These are phyloP conservation scores for Draba incana DNA, from an alignment of 345 rosid species.

Conservation along the genomic window DNA sequence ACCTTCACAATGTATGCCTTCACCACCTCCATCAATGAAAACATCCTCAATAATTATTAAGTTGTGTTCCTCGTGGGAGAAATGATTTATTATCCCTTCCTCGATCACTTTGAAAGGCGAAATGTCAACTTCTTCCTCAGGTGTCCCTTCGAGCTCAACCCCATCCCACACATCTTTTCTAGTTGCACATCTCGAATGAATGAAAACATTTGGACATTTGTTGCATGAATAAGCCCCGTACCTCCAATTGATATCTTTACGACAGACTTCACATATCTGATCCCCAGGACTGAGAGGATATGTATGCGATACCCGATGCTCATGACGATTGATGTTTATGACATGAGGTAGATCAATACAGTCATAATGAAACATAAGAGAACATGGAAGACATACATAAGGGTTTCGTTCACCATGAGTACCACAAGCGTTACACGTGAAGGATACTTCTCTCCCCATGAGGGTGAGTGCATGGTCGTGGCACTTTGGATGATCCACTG, in stretches of 20 bases:
- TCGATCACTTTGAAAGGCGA: not conserved
- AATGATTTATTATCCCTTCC: not conserved
- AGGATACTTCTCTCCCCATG: not conserved
- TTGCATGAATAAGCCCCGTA: not conserved
- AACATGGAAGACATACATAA: constrained; percentile 8
- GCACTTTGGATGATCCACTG: not conserved
- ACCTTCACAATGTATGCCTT: not conserved
- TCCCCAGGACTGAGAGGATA: not conserved
- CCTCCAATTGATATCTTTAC: not conserved
- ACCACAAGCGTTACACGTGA: constrained; percentile 5
- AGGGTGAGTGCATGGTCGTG: constrained; percentile 10
- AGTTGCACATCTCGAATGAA: constrained; percentile 22
- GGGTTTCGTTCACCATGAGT: not conserved
- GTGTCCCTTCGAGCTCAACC: not conserved
- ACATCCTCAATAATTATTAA: not conserved
- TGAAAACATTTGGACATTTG: not conserved
- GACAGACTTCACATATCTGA: not conserved
- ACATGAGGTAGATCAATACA: not conserved
- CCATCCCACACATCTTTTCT: too few species aligned
- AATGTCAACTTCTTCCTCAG: not conserved
- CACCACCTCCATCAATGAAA: too few species aligned
- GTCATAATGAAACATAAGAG: constrained; percentile 6
- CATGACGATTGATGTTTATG: too few species aligned
- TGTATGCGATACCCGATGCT: not conserved
- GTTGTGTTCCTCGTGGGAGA: constrained; percentile 9